A percentile compares a stretch with the other conserved stretches of the same genome.
Evolutionary conservation across 768 basidiomycete genomes (phyloP).

Genomic region (Boletus tylopilopsis): DNA sequence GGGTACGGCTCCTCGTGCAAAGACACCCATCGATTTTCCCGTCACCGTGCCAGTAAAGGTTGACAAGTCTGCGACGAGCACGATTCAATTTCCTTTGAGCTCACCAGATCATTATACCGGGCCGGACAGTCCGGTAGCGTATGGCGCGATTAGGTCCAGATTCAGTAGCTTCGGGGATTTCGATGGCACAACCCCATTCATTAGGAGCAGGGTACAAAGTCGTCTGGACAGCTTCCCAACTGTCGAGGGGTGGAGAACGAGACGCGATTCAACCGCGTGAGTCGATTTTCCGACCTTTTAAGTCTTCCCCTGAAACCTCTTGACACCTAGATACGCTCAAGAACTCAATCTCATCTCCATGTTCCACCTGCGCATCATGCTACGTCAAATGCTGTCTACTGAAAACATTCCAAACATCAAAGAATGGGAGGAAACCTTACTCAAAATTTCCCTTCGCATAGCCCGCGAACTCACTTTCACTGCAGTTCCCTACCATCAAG

Average conservation of each 20-base stretch:
- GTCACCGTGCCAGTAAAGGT: constrained; percentile 46
- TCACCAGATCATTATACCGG: constrained; percentile 63
- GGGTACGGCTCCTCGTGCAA: constrained; percentile 40
- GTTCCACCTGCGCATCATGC: constrained; percentile 85
- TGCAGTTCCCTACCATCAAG: constrained; percentile 63
- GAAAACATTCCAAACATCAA: constrained; percentile 77
- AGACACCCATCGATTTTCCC: constrained; percentile 59
- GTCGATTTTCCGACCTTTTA: constrained; percentile 28
- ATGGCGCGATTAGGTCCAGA: constrained; percentile 51
- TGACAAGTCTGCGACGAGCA: constrained; percentile 52
- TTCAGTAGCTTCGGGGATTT: constrained; percentile 72
- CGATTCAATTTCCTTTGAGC: constrained; percentile 76
- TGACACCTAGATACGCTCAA: constrained; percentile 60
- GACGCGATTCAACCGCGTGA: constrained; percentile 88
- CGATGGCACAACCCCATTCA: constrained; percentile 71
- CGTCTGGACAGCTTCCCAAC: constrained; percentile 55
- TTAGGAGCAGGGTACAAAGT: constrained; percentile 82
- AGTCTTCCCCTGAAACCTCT: constrained; percentile 2
- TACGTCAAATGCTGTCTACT: constrained; percentile 83
- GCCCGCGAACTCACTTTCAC: constrained; percentile 84
- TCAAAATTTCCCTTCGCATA: constrained; percentile 79
- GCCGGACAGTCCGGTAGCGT: constrained; percentile 52
- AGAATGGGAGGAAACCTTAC: constrained; percentile 86
- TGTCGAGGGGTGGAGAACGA: constrained; percentile 78
- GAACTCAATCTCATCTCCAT: constrained; percentile 85